Evolutionary conservation across 2,329 filamentous ascomycete genomes (phyloP).

Genomic region (Epichloe festucae): DNA sequence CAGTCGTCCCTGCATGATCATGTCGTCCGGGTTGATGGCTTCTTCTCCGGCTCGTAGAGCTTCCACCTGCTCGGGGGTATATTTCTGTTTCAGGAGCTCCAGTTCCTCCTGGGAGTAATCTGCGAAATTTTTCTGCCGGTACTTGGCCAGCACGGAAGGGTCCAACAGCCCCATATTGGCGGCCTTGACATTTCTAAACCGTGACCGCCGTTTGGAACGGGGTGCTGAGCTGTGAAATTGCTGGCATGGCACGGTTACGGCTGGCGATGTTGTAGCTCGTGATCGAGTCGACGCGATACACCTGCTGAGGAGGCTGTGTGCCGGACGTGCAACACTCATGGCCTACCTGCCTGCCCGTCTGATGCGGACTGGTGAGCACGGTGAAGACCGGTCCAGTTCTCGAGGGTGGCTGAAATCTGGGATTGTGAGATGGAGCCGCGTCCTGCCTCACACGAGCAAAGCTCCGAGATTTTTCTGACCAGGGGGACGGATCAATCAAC

Average conservation of each 20-base stretch:
- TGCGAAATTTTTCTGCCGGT: slow-evolving; percentile 37
- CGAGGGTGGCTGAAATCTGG: not conserved
- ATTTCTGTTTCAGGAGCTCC: slow-evolving; percentile 48
- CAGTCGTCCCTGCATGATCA: slow-evolving; percentile 58
- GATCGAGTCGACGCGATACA: slow-evolving; percentile 27
- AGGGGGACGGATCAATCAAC: not conserved
- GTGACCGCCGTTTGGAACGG: slow-evolving; percentile 32
- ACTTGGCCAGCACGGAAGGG: slow-evolving; percentile 30
- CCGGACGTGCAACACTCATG: slow-evolving; percentile 44
- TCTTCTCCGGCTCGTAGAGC: slow-evolving; percentile 72
- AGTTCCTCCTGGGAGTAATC: slow-evolving; percentile 57
- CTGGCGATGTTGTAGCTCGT: slow-evolving; percentile 12
- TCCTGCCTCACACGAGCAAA: slow-evolving; percentile 13
- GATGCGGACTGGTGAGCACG: not conserved
- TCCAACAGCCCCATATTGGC: slow-evolving; percentile 37
- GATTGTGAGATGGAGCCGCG: not conserved
- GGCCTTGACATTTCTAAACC: slow-evolving; percentile 41
- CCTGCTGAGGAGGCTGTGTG: slow-evolving; percentile 39
- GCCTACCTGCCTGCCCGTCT: slow-evolving; percentile 12
- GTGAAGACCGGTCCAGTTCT: not conserved
- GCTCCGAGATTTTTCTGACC: slow-evolving; percentile 20
- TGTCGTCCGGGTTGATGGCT: slow-evolving; percentile 60
- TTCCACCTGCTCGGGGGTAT: slow-evolving; percentile 66
- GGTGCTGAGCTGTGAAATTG: slow-evolving; percentile 40
- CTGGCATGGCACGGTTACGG: slow-evolving; percentile 20